Evolutionary conservation across 1,284 basidiomycete species (phyloP), one percentile per base, ranked within the genome.

Genomic region (Ceratobasidium sp.): DNA sequence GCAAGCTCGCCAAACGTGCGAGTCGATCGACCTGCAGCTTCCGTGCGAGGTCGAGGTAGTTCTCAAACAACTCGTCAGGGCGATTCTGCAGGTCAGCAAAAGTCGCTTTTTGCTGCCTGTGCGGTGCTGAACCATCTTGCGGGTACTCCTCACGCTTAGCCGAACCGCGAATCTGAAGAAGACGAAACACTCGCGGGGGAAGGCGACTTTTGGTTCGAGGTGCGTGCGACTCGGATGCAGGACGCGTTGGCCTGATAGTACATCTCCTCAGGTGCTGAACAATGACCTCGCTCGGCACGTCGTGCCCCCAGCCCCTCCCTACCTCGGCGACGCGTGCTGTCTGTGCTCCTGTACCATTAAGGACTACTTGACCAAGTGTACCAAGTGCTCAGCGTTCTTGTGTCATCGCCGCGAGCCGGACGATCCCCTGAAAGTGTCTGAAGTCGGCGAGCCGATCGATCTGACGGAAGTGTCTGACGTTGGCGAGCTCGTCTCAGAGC

Each of bases 201-300:
- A 1, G 3, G 10, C 0, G 75, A 77, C 15, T 49, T 77, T 15
- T 77, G 75, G 75, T 56, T 44, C 15, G 75, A 77, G 23, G 75
- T 77, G n/a, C 66, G 73, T 46, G 5, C 26, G 3, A 18, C 28
- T 4, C 18, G 23, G 39, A 13, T 15, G 4, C 6, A 3, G 7
- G 4, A 6, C 42, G 60, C 2, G 15, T 9, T 66, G 40, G 18
- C 23, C 42, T n/a, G 26, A 33, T 20, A 10, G 13, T 39, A 15
- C 53, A 39, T 61, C 13, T 5, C 13, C 13, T 58, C 46, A 73
- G 67, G 10, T 70, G n/a, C 2, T 71, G 10, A 58, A 72, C 39
- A 72, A 72, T 23, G 55, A 72, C 2, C 20, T 72, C 3, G 40
- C 70, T 15, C 33, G 51, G 20, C 51, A n/a, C 18, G 20, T 5